Evolutionary conservation across 768 basidiomycete species (phyloP), one percentile per base, ranked within the genome.

Genomic region (Trametes punicea): DNA sequence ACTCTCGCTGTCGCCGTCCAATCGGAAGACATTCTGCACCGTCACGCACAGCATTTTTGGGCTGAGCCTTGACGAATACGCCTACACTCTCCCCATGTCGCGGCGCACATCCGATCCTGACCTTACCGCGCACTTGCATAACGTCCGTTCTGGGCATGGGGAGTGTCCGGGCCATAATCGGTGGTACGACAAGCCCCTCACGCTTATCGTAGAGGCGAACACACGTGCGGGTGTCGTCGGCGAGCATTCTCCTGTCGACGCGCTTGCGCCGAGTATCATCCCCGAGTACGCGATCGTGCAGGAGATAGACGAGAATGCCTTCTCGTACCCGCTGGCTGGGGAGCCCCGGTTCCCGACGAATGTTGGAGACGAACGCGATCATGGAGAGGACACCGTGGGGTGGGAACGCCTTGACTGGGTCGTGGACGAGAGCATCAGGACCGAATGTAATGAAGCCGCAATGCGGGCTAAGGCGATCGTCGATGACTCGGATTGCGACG

Each of bases 231-330:
- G 93, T 34, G 88, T 89, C 38, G 82, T 84, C 64, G 95, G 95
- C 4, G 95, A 98, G 71, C 94, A 96, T 68, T 89, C 91, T 0
- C 87, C 90, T 0, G 87, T 87, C 56, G 95, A 97, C 60, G 96
- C 94, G 1, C 75, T 98, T 13, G 84, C 95, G 2, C 94, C 94
- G 0, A 90, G 89, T 58, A 87, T 93, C 45, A 83, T 90, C 7
- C 83, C 84, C 29, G 93, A 97, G 62, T 95, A 90, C 63, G 85
- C 85, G 1, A 73, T 97, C 33, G 81, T 82, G 0, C 78, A 88
- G 63, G 82, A 81, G 7, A 75, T 94, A 10, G 83, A 88, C 54
- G 62, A 69, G 16, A 67, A 74, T 6, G 69, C 72, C 16, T 81
- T 86, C 61, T 21, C 42, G 1, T 48, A 42, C 15, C 53, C 27